Evolutionary conservation across 352 stramenopile genomes (phyloP), one percentile per base, ranked within the genome.

Genomic region (Globisporangium cylindrosporum): DNA sequence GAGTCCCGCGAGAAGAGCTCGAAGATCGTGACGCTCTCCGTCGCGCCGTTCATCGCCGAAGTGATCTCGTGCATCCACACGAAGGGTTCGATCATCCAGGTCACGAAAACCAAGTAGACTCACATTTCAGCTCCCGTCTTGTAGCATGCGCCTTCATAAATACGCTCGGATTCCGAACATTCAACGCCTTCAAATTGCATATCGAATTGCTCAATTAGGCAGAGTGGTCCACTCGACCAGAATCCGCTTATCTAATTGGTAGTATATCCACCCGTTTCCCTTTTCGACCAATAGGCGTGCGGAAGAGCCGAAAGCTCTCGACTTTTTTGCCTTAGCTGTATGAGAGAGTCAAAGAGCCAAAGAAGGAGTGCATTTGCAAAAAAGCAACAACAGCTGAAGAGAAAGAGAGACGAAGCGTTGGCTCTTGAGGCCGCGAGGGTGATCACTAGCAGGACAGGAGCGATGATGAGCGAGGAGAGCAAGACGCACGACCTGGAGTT

Each of bases 41-140:
- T 95, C 48, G 88, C 88, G 55, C 86, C 88, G 2, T 94, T 95
- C 75, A 91, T 95, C 69, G 88, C 88, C 59, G 86, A 95, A 75
- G 85, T 93, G 65, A 95, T 95, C 73, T 93, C 86, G 67, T 94
- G 84, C 73, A 95, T 94, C 69, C 88, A 95, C 80, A 89, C 71
- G 53, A 95, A 95, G 71, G 75, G 83, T 74, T 95, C 88, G 59
- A 93, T 95, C 67, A 89, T 91, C 68, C 85, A 93, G 68, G 77
- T 91, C 48, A 82, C 80, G 64, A 91, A 90, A 73, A 93, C 82
- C 62, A 93, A 93, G 71, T 93, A 83, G 71, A 66, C 55, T 5
- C 18, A 3, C 43, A 51, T 51, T 51, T 51, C 15, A 18, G 38
- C 12, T 49, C 18, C 18, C 43, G 18, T 51, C 43, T 51, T 51